These are phyloP conservation scores for Boletus bicolor DNA, from an alignment of 768 basidiomycete genomes.

Conservation along the genomic window DNA sequence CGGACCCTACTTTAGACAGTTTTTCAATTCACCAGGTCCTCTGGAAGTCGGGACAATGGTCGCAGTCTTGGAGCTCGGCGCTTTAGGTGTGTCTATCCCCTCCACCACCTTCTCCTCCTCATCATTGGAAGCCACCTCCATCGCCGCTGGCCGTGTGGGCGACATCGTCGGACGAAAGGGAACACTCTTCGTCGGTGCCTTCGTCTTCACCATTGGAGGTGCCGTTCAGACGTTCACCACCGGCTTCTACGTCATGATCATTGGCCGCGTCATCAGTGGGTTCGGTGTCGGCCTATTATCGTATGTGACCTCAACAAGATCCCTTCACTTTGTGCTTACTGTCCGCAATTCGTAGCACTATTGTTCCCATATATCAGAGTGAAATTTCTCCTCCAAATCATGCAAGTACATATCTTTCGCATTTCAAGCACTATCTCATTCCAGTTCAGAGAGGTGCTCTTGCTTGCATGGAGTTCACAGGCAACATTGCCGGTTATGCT, in stretches of 20 bases:
- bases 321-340: conserved; percentile 2
- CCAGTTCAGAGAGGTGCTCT: conserved; percentile 72
- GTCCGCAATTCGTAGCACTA: conserved; percentile 53
- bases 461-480: conserved; percentile 94
- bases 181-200: conserved; percentile 78
- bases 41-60: conserved; percentile 90
- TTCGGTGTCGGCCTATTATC: conserved; percentile 89
- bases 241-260: conserved; percentile 76
- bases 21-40: conserved; percentile 74
- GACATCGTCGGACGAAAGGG: conserved; percentile 83
- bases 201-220: conserved; percentile 84
- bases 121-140: conserved; percentile 64
- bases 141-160: conserved; percentile 85
- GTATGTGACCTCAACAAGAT: conserved; percentile 41
- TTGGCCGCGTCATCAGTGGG: conserved; percentile 80
- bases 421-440: not conserved
- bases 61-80: conserved; percentile 90
- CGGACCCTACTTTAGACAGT: conserved; percentile 76
- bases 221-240: conserved; percentile 79
- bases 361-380: conserved; percentile 92
- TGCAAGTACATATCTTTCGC: conserved; percentile 39
- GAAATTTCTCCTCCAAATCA: conserved; percentile 94
- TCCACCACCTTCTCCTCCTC: not conserved
- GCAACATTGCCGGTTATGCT: conserved; percentile 89
- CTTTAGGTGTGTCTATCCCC: conserved; percentile 60